phyloP scores from a whole-genome alignment of 441 rosid species.

The Daphne laureola region DNA sequence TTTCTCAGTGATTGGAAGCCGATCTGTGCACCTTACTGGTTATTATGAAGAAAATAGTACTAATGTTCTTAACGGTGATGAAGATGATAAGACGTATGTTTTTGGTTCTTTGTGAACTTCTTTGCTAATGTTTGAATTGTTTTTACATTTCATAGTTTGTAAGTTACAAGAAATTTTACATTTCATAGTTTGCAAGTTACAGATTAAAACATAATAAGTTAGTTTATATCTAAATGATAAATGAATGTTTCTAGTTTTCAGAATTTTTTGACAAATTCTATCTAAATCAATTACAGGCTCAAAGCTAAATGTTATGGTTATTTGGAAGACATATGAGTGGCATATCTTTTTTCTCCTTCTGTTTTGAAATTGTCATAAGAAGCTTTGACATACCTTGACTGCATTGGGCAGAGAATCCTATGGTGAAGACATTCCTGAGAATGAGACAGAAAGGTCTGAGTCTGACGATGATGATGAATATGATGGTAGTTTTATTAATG shows the following conservation, averaged over 20 bases:
- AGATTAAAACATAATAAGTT: no score
- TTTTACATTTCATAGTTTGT: no score
- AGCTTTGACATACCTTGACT: slow-evolving; percentile 21
- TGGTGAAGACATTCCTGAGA: slow-evolving; percentile 68
- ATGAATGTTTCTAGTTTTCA: no score
- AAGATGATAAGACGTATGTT: slow-evolving; percentile 65
- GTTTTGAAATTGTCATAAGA: neutral
- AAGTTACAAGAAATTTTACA: no score
- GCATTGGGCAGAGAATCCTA: slow-evolving; percentile 46
- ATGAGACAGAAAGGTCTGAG: slow-evolving; percentile 51
- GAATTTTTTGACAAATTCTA: no score
- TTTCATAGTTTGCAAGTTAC: no score
- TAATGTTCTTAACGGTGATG: slow-evolving; percentile 5
- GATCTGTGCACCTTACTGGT: slow-evolving; percentile 69
- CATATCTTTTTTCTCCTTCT: neutral
- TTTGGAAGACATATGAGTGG: no score
- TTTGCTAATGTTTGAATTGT: no score
- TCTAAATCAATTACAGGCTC: no score
- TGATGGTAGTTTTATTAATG: slow-evolving; percentile 71
- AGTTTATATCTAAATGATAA: no score
- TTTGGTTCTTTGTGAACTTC: neutral
- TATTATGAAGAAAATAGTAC: slow-evolving; percentile 27
- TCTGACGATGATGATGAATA: slow-evolving; percentile 42
- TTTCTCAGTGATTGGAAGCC: slow-evolving; percentile 71
- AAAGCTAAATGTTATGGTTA: no score